phyloP scores from a whole-genome alignment of 352 stramenopile genomes.

The Plasmopara viticola region DNA sequence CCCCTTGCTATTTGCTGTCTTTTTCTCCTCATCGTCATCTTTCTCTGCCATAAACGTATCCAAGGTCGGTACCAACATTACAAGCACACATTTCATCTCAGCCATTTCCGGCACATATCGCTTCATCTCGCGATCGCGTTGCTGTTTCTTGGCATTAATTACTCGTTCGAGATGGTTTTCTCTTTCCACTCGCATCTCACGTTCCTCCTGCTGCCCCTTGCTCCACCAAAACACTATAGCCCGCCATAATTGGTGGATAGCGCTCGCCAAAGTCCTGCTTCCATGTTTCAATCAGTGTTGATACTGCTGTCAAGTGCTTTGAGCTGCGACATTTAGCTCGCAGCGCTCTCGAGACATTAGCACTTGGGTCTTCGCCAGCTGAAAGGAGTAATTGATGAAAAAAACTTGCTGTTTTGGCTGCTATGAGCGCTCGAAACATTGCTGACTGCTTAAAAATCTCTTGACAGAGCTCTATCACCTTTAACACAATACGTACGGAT shows the following conservation, averaged over 20 bases:
- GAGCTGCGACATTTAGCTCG: constrained; percentile 12
- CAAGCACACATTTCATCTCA: constrained; percentile 68
- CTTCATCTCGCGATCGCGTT: constrained; percentile 42
- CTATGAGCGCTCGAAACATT: constrained; percentile 42
- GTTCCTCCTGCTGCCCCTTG: constrained; percentile 25
- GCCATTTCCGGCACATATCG: constrained; percentile 46
- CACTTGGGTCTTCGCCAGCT: constrained; percentile 30
- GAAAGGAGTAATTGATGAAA: constrained; percentile 42
- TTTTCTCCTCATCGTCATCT: background rate
- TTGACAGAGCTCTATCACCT: constrained; percentile 31
- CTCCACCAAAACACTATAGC: constrained; percentile 37
- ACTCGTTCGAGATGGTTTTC: constrained; percentile 19
- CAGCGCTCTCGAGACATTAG: constrained; percentile 24
- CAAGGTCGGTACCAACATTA: constrained; percentile 67
- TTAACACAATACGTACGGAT: background rate
- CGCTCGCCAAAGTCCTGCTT: constrained; percentile 44
- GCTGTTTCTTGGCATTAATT: constrained; percentile 20
- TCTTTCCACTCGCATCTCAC: constrained; percentile 7
- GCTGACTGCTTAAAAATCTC: constrained; percentile 58
- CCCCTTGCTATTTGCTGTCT: background rate
- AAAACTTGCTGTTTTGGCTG: constrained; percentile 33
- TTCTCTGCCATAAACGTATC: constrained; percentile 45
- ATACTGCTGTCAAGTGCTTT: constrained; percentile 21
- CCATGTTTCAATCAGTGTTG: constrained; percentile 59
- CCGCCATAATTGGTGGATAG: constrained; percentile 54